Conservation (phyloP, 2,329 filamentous ascomycete genomes). For the Ceratocystis huliohia region DNA sequence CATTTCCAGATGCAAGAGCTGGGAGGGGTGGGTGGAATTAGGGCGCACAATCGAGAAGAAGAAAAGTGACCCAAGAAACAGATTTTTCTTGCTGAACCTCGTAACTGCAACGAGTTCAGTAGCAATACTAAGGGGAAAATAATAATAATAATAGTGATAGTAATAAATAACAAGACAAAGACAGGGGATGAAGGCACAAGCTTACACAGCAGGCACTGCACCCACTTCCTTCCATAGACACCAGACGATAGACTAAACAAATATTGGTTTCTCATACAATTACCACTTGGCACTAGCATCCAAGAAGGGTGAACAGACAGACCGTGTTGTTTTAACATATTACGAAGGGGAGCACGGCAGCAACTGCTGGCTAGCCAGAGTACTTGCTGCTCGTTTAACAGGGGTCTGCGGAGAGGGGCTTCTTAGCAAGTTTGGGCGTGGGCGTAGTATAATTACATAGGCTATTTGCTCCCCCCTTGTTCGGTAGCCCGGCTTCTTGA, state of each 20-base stretch:
- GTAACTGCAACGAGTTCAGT: no score
- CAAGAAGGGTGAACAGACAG: constrained; percentile 6
- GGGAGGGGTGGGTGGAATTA: no score
- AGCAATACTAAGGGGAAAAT: background rate
- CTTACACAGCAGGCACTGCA: background rate
- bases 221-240: background rate
- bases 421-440: background rate
- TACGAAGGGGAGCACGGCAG: constrained; percentile 15
- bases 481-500: no score
- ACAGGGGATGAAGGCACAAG: background rate
- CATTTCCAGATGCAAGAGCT: no score
- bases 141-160: background rate
- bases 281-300: constrained; percentile 1
- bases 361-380: constrained; percentile 10
- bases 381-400: constrained; percentile 12
- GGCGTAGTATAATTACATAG: background rate
- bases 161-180: background rate
- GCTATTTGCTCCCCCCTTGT: no score
- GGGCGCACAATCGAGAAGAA: no score
- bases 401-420: background rate
- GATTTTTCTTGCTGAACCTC: no score
- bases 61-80: no score
- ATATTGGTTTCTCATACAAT: constrained; percentile 6
- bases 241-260: background rate
- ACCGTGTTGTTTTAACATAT: constrained; percentile 15